A percentile compares a stretch with the other conserved stretches of the same genome.
Conservation (phyloP, 768 basidiomycete species). For the Lentinus brumalis region DNA sequence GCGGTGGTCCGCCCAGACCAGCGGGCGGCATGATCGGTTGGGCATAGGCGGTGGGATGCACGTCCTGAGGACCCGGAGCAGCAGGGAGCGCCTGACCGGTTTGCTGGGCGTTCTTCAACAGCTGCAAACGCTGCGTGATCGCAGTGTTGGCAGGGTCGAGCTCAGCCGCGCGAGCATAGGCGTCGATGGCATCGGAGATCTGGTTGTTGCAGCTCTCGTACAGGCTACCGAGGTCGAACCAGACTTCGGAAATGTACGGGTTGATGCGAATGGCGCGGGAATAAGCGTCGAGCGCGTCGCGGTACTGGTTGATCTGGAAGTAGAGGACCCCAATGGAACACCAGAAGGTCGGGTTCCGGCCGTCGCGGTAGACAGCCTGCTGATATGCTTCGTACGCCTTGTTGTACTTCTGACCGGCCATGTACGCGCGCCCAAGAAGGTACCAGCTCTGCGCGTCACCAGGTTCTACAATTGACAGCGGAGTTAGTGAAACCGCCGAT, state of each 20-base stretch:
- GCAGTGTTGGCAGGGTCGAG: constrained; percentile 85
- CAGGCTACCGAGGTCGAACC: constrained; percentile 96
- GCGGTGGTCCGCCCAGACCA: constrained; percentile 66
- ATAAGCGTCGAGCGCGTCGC: constrained; percentile 97
- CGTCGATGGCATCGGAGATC: constrained; percentile 97
- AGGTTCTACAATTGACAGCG: constrained; percentile 57
- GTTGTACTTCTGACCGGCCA: constrained; percentile 98
- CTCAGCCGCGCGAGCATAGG: constrained; percentile 93
- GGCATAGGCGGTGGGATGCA: constrained; percentile 94
- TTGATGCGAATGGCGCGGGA: constrained; percentile 98
- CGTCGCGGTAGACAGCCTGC: constrained; percentile 98
- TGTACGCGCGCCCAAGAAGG: constrained; percentile 95
- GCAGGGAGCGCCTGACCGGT: constrained; percentile 77
- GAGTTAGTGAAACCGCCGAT: not conserved
- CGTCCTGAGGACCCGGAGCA: constrained; percentile 92
- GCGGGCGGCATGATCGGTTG: constrained; percentile 72
- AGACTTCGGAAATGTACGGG: constrained; percentile 92
- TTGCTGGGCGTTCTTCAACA: constrained; percentile 78
- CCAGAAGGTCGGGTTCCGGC: constrained; percentile 99
- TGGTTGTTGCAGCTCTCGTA: constrained; percentile 99
- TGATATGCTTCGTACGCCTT: constrained; percentile 99
- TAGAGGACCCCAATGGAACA: constrained; percentile 99
- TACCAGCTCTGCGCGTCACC: constrained; percentile 99
- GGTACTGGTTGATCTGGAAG: constrained; percentile 99
- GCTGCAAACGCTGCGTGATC: constrained; percentile 77